phyloP scores from a whole-genome alignment of 2,329 filamentous ascomycete genomes.

The Diplodia scrobiculata region DNA sequence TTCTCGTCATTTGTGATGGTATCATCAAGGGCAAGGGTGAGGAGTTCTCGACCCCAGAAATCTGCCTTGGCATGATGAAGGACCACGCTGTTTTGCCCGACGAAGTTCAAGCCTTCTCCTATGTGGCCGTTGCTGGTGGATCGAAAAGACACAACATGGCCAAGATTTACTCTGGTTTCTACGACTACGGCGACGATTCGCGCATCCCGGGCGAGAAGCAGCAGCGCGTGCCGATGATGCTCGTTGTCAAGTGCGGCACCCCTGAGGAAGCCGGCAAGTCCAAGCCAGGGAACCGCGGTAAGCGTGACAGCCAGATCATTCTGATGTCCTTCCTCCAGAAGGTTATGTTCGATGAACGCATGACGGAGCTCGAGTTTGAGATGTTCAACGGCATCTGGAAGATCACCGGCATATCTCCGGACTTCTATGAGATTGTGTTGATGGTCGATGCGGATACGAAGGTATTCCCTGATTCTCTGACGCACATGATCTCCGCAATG shows the following conservation, averaged over 20 bases:
- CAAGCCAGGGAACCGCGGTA: slow-evolving; percentile 96
- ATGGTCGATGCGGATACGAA: slow-evolving; percentile 99
- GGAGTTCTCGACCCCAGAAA: slow-evolving; percentile 80
- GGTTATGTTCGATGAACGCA: slow-evolving; percentile 99
- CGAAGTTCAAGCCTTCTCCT: slow-evolving; percentile 87
- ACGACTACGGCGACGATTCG: slow-evolving; percentile 86
- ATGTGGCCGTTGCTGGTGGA: slow-evolving; percentile 92
- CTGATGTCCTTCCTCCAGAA: slow-evolving; percentile 99
- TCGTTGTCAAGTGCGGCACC: slow-evolving; percentile 93
- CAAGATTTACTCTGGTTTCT: slow-evolving; percentile 96
- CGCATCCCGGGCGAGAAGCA: slow-evolving; percentile 81
- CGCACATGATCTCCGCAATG: slow-evolving; percentile 99
- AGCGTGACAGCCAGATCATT: slow-evolving; percentile 98
- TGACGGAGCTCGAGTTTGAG: slow-evolving; percentile 98
- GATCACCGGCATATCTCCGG: slow-evolving; percentile 94
- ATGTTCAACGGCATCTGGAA: slow-evolving; percentile 99
- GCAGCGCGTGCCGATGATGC: slow-evolving; percentile 96
- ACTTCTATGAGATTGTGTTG: slow-evolving; percentile 96
- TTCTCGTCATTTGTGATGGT: slow-evolving; percentile 94
- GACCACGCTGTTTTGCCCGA: slow-evolving; percentile 78
- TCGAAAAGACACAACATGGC: slow-evolving; percentile 99
- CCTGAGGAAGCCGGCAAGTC: slow-evolving; percentile 77
- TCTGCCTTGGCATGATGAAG: slow-evolving; percentile 90
- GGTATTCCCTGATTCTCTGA: slow-evolving; percentile 96
- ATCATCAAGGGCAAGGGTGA: slow-evolving; percentile 97